Percentiles rank a stretch among this genome's conserved stretches.
Evolutionary conservation across 345 rosid genomes (phyloP).

Genomic region (Salix suchowensis): DNA sequence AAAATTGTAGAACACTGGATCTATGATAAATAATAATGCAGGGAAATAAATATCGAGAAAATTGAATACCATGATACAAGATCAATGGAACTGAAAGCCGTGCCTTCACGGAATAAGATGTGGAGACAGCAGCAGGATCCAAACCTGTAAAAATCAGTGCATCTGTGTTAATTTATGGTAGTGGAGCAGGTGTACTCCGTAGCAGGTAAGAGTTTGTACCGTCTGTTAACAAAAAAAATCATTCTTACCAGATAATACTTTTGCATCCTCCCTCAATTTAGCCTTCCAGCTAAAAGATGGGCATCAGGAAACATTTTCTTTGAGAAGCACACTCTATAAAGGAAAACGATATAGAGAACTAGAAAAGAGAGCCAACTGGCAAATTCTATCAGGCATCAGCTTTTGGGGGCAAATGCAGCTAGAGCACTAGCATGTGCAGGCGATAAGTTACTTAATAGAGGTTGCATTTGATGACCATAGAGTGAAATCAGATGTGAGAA

Average conservation of each 20-base stretch:
- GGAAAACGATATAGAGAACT: background rate
- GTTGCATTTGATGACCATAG: slow-evolving; percentile 87
- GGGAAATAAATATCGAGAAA: background rate
- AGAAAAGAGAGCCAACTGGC: background rate
- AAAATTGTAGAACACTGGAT: background rate
- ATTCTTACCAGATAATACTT: slow-evolving; percentile 11
- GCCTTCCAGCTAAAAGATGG: slow-evolving; percentile 2
- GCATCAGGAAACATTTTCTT: slow-evolving; percentile 3
- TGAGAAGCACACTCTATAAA: slow-evolving; percentile 2
- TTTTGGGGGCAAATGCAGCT: slow-evolving; percentile 61
- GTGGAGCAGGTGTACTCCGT: background rate
- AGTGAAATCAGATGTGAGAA: slow-evolving; percentile 76
- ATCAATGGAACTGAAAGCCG: background rate
- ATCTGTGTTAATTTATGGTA: background rate
- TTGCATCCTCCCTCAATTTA: background rate
- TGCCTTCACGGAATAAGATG: background rate
- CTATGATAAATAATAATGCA: background rate
- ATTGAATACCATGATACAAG: background rate
- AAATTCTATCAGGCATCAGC: slow-evolving; percentile 30
- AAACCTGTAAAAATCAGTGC: background rate
- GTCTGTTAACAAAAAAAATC: background rate
- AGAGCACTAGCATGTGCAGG: slow-evolving; percentile 80
- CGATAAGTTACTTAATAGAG: slow-evolving; percentile 59
- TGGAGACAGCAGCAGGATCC: too few relatives aligned
- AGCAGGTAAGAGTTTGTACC: background rate